Evolutionary conservation across 352 stramenopile species (phyloP).

Genomic region (Hyaloperonospora arabidopsidis): DNA sequence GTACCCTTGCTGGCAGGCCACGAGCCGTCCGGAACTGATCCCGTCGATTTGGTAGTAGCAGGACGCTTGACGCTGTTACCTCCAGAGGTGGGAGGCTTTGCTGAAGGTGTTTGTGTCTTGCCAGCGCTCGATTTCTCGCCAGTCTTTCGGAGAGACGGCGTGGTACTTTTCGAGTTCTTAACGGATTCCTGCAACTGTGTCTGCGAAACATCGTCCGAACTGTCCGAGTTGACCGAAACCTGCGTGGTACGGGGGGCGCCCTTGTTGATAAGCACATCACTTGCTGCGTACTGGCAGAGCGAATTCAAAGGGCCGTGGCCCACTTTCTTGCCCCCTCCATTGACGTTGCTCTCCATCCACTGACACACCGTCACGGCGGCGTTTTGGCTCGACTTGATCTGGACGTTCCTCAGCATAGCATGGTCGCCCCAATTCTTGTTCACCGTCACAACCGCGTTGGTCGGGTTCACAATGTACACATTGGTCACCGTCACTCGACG

Average conservation of each 20-base stretch:
- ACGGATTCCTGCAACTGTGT: no score
- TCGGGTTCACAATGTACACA: slow-evolving; percentile 1
- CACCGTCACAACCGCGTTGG: background rate
- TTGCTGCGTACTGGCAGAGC: slow-evolving; percentile 1
- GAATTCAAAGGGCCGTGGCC: background rate
- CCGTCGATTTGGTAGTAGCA: background rate
- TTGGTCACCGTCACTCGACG: no score
- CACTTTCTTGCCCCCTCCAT: background rate
- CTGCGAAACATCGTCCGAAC: no score
- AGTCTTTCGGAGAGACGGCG: no score
- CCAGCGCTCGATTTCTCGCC: no score
- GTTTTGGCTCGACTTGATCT: background rate
- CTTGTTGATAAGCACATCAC: slow-evolving; percentile 1
- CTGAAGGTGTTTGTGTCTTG: no score
- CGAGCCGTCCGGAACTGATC: background rate
- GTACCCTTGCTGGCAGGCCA: background rate
- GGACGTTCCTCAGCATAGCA: slow-evolving; percentile 3
- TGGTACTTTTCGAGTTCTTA: no score
- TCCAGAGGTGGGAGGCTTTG: no score
- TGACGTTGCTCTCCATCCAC: background rate
- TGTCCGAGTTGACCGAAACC: no score
- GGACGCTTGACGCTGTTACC: no score
- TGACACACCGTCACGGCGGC: background rate
- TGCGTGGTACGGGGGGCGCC: no score
- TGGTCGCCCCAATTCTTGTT: slow-evolving; percentile 4